These are phyloP conservation scores for Penicillium sp. DNA, from an alignment of 2,329 filamentous ascomycete genomes.

Conservation along the genomic window DNA sequence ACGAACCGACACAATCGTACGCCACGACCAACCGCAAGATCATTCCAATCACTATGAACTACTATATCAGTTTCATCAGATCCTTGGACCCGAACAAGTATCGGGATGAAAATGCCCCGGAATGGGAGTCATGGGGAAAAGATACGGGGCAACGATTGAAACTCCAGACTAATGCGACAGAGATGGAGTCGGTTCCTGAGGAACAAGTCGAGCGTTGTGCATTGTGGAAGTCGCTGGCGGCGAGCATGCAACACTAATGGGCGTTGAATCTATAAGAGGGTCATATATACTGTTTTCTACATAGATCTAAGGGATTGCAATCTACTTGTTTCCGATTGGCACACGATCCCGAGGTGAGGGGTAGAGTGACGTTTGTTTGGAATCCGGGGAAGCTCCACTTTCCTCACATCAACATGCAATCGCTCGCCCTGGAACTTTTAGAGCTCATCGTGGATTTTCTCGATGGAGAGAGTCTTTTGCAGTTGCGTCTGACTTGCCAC, in stretches of 20 bases:
- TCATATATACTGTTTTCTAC: too few relatives aligned
- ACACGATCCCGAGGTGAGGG: too few relatives aligned
- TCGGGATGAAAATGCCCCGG: slow-evolving; percentile 14
- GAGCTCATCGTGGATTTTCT: slow-evolving; percentile 15
- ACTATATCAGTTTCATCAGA: slow-evolving; percentile 24
- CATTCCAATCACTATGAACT: slow-evolving; percentile 23
- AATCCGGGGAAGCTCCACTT: not conserved
- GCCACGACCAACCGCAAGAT: slow-evolving; percentile 29
- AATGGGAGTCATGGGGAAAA: slow-evolving; percentile 16
- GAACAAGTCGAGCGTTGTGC: slow-evolving; percentile 13
- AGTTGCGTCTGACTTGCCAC: slow-evolving; percentile 17
- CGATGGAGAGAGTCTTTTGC: slow-evolving; percentile 10
- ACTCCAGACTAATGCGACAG: slow-evolving; percentile 18
- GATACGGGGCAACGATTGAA: slow-evolving; percentile 13
- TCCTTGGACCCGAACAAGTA: slow-evolving; percentile 18
- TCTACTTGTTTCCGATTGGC: too few relatives aligned
- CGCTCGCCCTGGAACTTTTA: slow-evolving; percentile 18
- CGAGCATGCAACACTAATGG: slow-evolving; percentile 15
- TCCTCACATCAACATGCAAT: slow-evolving; percentile 2
- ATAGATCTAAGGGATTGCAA: too few relatives aligned
- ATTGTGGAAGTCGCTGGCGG: slow-evolving; percentile 14
- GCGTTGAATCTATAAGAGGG: not conserved
- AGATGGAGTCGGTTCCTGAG: slow-evolving; percentile 17
- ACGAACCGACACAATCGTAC: slow-evolving; percentile 15
- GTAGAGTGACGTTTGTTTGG: too few relatives aligned